phyloP scores from a whole-genome alignment of 805 yeast species.

The Phaffomyces antillensis region DNA sequence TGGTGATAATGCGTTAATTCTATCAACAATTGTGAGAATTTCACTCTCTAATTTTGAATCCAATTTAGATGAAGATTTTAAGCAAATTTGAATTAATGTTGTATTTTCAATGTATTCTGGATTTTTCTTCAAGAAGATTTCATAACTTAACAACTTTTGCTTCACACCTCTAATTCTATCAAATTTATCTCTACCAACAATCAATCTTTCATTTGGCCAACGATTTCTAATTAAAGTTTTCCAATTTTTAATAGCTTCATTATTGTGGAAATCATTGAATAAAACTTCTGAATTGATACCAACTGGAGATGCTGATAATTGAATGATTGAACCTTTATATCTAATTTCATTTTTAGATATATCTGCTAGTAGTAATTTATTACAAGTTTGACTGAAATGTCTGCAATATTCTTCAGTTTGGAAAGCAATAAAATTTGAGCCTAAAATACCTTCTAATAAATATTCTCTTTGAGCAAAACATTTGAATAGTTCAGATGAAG shows the following conservation, averaged over 20 bases:
- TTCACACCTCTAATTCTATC: conserved; percentile 84
- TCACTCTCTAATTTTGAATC: conserved; percentile 67
- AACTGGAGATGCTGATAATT: conserved; percentile 57
- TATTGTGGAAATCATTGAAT: conserved; percentile 33
- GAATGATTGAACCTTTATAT: conserved; percentile 50
- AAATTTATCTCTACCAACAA: conserved; percentile 83
- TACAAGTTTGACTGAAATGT: conserved; percentile 88
- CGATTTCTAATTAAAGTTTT: conserved; percentile 63
- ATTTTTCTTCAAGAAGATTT: conserved; percentile 59
- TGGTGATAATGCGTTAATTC: conserved; percentile 73
- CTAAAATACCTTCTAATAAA: conserved; percentile 75
- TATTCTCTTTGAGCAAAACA: conserved; percentile 83
- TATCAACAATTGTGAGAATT: conserved; percentile 67
- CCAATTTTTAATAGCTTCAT: conserved; percentile 54
- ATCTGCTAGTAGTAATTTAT: conserved; percentile 77
- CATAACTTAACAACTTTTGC: conserved; percentile 84
- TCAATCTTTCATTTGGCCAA: conserved; percentile 57
- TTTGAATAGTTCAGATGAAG: conserved; percentile 90
- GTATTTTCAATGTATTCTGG: conserved; percentile 66
- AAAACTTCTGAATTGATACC: conserved; percentile 71
- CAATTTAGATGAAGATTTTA: conserved; percentile 35
- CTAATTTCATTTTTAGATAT: conserved; percentile 57
- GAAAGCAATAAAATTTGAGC: conserved; percentile 82
- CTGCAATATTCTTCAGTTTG: conserved; percentile 91
- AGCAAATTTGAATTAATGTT: conserved; percentile 77